Percentiles rank a stretch among this genome's conserved stretches.
Conservation (phyloP, 139 green algal genomes). For the Chlorella vulgaris region DNA sequence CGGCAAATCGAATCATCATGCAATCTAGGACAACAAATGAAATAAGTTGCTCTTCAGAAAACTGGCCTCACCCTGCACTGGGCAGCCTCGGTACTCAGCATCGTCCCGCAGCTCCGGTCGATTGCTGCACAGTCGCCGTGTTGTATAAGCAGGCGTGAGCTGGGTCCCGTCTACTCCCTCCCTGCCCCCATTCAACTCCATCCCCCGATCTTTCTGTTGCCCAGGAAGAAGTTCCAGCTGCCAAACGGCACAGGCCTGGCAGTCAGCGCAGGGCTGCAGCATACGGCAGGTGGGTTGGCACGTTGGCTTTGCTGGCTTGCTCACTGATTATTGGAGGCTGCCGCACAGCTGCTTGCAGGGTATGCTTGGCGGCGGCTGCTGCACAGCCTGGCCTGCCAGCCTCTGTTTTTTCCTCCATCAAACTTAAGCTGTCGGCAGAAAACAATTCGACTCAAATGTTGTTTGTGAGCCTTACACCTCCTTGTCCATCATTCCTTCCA, state of each 20-base stretch:
- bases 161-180: not conserved
- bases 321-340: no score
- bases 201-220: not conserved
- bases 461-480: not conserved
- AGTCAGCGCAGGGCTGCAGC: conserved; percentile 14
- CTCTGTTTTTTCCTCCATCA: no score
- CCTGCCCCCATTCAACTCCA: not conserved
- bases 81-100: no score
- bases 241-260: conserved; percentile 9
- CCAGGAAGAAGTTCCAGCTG: conserved; percentile 20
- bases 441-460: no score
- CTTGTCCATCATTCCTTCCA: not conserved
- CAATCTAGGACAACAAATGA: not conserved
- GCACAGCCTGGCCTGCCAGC: no score
- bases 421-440: no score
- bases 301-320: not conserved
- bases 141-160: not conserved
- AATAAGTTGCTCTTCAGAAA: not conserved
- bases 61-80: no score
- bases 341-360: not conserved
- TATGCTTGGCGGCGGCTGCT: no score
- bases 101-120: no score
- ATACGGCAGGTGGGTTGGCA: not conserved
- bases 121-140: no score
- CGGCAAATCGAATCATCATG: not conserved